Evolutionary conservation across 1,284 basidiomycete genomes (phyloP).

Genomic region (Ceratobasidium sp.): DNA sequence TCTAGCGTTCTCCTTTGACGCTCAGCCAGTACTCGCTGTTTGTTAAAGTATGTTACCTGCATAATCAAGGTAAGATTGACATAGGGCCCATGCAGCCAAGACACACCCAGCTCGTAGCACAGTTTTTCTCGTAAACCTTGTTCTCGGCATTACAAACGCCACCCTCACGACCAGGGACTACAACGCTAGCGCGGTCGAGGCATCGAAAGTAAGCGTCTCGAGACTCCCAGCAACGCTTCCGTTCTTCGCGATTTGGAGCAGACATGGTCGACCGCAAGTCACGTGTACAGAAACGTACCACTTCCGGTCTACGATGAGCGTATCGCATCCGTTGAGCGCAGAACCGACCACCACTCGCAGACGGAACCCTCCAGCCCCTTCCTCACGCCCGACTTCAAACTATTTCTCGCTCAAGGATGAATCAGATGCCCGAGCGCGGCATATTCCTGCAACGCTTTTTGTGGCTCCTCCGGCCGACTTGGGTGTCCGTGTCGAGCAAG

Average conservation of each 20-base stretch:
- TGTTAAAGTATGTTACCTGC: conserved; percentile 87
- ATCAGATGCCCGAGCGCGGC: conserved; percentile 58
- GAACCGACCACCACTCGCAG: conserved; percentile 25
- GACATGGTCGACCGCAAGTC: conserved; percentile 37
- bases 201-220: conserved; percentile 82
- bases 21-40: conserved; percentile 76
- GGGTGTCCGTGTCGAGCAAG: conserved; percentile 48
- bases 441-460: conserved; percentile 1
- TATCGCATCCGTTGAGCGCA: conserved; percentile 27
- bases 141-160: conserved; percentile 67
- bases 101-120: conserved; percentile 85
- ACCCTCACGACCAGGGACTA: conserved; percentile 68
- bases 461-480: conserved; percentile 1
- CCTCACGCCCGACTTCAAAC: conserved; percentile 54
- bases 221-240: conserved; percentile 72
- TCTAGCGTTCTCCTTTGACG: conserved; percentile 64
- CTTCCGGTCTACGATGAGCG: conserved; percentile 25
- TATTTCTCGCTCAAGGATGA: conserved; percentile 72
- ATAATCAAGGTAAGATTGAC: conserved; percentile 6
- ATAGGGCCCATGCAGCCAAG: not conserved
- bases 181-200: conserved; percentile 68
- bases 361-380: not conserved
- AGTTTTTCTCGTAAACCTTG: conserved; percentile 68
- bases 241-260: conserved; percentile 44
- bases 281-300: conserved; percentile 14